Percentiles rank a stretch among this genome's conserved stretches.
phyloP scores from a whole-genome alignment of 192 early-diverging fungal genomes.

The Coemansia aciculifera region DNA sequence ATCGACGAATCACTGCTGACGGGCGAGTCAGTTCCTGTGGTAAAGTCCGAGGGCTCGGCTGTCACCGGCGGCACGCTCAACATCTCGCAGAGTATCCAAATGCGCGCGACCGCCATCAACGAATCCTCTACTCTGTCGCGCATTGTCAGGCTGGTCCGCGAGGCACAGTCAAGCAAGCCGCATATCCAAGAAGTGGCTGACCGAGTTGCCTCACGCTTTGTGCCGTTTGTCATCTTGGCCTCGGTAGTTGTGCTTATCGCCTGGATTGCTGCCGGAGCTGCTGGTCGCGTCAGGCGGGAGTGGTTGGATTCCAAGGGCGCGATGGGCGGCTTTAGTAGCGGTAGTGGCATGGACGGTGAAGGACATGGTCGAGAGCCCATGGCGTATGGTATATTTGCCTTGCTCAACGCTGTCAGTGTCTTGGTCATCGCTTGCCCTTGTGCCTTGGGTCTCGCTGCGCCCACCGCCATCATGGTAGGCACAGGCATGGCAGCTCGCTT shows the following conservation, averaged over 20 bases:
- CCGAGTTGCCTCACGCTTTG: constrained; percentile 86
- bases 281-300: constrained; percentile 25
- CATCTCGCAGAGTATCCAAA: constrained; percentile 71
- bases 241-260: constrained; percentile 72
- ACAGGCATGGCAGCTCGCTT: constrained; percentile 90
- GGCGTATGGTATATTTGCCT: constrained; percentile 60
- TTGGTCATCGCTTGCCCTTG: constrained; percentile 98
- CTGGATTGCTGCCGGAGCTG: constrained; percentile 64
- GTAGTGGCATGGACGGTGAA: constrained; percentile 9
- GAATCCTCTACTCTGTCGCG: constrained; percentile 84
- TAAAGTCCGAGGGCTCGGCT: constrained; percentile 63
- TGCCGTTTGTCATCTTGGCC: constrained; percentile 78
- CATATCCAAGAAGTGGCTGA: constrained; percentile 93
- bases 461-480: constrained; percentile 99
- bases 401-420: constrained; percentile 76
- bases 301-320: constrained; percentile 40
- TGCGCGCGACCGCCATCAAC: constrained; percentile 84
- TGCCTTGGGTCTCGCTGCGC: constrained; percentile 91
- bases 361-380: constrained; percentile 23
- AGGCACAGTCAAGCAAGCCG: constrained; percentile 91
- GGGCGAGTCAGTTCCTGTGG: constrained; percentile 84
- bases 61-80: constrained; percentile 96
- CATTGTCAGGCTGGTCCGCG: constrained; percentile 89
- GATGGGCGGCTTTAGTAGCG: constrained; percentile 48
- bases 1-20: constrained; percentile 96